phyloP scores from a whole-genome alignment of 169 alveolate genomes.

The Neospora caninum region DNA sequence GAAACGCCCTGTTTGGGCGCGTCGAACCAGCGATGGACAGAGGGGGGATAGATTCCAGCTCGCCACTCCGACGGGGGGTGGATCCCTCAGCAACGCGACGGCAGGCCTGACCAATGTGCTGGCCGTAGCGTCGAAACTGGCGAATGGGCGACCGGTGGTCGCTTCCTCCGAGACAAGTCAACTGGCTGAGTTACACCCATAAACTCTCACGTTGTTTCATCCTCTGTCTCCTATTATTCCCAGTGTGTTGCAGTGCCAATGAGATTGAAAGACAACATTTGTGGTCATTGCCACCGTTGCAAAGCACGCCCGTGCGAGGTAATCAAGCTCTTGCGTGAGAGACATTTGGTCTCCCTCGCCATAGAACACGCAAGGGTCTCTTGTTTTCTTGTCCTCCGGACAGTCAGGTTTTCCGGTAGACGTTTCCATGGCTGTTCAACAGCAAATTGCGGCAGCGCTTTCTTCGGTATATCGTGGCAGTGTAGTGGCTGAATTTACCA shows the following conservation, averaged over 20 bases:
- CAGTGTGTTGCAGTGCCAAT: too few species aligned
- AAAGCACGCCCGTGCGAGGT: background rate
- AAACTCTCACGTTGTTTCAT: background rate
- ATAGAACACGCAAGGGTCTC: background rate
- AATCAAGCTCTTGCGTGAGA: background rate
- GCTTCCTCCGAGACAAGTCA: background rate
- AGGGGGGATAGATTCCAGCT: background rate
- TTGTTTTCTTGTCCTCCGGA: background rate
- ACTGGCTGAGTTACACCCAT: background rate
- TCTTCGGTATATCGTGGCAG: background rate
- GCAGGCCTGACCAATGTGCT: background rate
- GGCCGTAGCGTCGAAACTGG: background rate
- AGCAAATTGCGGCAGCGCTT: background rate
- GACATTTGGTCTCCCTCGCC: background rate
- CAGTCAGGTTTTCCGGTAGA: background rate
- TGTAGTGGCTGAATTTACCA: background rate
- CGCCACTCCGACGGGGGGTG: background rate
- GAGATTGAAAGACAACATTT: background rate
- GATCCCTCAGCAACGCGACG: background rate
- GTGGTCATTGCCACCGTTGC: background rate
- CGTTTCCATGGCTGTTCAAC: background rate
- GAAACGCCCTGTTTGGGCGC: background rate
- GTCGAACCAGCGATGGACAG: background rate
- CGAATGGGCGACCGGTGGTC: background rate
- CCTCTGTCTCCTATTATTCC: background rate